A percentile compares a stretch with the other conserved stretches of the same genome.
phyloP scores from a whole-genome alignment of 2,329 filamentous ascomycete species.

The Paracamarosporium sp. region DNA sequence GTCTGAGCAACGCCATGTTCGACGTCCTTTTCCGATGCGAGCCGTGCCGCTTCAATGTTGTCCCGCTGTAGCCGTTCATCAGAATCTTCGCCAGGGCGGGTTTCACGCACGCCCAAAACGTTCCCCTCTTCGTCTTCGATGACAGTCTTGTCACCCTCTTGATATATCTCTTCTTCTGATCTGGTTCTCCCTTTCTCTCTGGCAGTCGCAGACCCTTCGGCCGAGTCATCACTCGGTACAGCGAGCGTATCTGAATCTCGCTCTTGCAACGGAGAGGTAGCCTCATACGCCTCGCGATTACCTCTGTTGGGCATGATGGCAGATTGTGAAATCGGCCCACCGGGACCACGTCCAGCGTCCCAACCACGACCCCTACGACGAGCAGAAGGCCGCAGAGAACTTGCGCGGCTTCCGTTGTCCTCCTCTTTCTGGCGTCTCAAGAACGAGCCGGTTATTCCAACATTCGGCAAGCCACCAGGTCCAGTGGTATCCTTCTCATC shows the following conservation, averaged over 20 bases:
- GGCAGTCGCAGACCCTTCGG: slow-evolving; percentile 39
- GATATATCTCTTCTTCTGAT: slow-evolving; percentile 70
- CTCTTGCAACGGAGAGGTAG: slow-evolving; percentile 47
- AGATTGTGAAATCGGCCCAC: slow-evolving; percentile 87
- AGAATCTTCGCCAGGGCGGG: slow-evolving; percentile 47
- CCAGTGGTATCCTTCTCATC: slow-evolving; percentile 67
- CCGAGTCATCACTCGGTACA: slow-evolving; percentile 50
- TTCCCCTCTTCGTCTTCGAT: slow-evolving; percentile 89
- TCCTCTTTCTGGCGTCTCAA: slow-evolving; percentile 80
- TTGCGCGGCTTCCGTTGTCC: slow-evolving; percentile 68
- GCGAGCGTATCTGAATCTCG: slow-evolving; percentile 51
- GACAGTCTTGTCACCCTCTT: slow-evolving; percentile 80
- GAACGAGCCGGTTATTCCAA: slow-evolving; percentile 77
- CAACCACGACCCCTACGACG: slow-evolving; percentile 67
- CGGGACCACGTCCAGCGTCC: slow-evolving; percentile 75
- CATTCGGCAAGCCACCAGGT: slow-evolving; percentile 74
- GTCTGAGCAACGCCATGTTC: slow-evolving; percentile 53
- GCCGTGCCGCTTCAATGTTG: slow-evolving; percentile 55
- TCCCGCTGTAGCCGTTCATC: slow-evolving; percentile 70
- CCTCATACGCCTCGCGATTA: slow-evolving; percentile 40
- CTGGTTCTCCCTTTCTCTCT: slow-evolving; percentile 40
- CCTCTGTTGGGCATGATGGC: slow-evolving; percentile 76
- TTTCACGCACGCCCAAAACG: slow-evolving; percentile 72
- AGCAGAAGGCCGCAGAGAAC: slow-evolving; percentile 58
- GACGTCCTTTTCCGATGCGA: slow-evolving; percentile 61